A percentile compares a stretch with the other conserved stretches of the same genome.
Conservation (phyloP, 176 grass and related monocot genomes). For the barley (Hordeum vulgare) region MorexV3_pseudomolecules_assembly NC_058519.1:598249493-598249992, state of each 20-base stretch:
- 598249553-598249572: not conserved
- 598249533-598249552: not conserved
- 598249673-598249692: too few species aligned
- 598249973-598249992: too few species aligned
- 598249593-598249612: not conserved
- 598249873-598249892: too few species aligned
- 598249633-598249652: not conserved
- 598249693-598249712: too few species aligned
- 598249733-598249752: too few species aligned
- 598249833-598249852: conserved; percentile 3
- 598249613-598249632: not conserved
- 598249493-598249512: not conserved
- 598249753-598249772: too few species aligned
- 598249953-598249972: too few species aligned
- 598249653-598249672: conserved; percentile 40
- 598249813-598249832: not conserved
- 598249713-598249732: too few species aligned
- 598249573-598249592: not conserved
- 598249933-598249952: too few species aligned
- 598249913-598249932: too few species aligned
- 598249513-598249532: not conserved
- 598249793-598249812: conserved; percentile 47
- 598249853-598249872: too few species aligned
- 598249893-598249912: too few species aligned
- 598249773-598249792: conserved; percentile 72